Evolutionary conservation across 169 alveolate species (phyloP).

Genomic region (Cryptosporidium baileyi): DNA sequence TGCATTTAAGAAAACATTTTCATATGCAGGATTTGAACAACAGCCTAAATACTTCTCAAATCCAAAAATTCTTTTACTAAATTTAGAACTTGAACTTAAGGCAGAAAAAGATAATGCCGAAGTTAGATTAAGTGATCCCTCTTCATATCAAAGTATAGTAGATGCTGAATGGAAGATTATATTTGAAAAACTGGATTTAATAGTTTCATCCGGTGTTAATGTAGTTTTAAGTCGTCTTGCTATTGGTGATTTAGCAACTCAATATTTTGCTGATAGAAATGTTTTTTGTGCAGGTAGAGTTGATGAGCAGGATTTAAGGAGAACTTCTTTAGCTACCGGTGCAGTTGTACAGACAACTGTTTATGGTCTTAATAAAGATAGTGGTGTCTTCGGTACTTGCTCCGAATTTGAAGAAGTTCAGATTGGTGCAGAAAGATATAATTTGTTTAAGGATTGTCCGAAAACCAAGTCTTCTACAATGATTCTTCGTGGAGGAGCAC

Average conservation of each 20-base stretch:
- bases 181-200: slow-evolving; percentile 91
- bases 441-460: slow-evolving; percentile 93
- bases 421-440: slow-evolving; percentile 96
- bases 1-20: slow-evolving; percentile 97
- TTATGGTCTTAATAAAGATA: slow-evolving; percentile 86
- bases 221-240: slow-evolving; percentile 95
- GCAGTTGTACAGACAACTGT: slow-evolving; percentile 94
- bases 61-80: slow-evolving; percentile 93
- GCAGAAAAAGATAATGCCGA: slow-evolving; percentile 99
- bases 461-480: slow-evolving; percentile 91
- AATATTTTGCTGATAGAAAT: slow-evolving; percentile 95
- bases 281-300: slow-evolving; percentile 98
- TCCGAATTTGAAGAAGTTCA: slow-evolving; percentile 96
- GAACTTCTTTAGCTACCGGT: slow-evolving; percentile 96
- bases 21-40: slow-evolving; percentile 99
- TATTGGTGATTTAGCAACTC: slow-evolving; percentile 99
- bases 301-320: slow-evolving; percentile 90
- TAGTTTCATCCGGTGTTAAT: slow-evolving; percentile 91
- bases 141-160: slow-evolving; percentile 93
- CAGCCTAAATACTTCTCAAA: slow-evolving; percentile 93
- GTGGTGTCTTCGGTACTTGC: slow-evolving; percentile 92
- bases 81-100: slow-evolving; percentile 95
- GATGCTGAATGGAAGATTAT: slow-evolving; percentile 98
- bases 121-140: slow-evolving; percentile 79
- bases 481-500: slow-evolving; percentile 98